These are phyloP conservation scores for Aspergillus jensenii DNA, from an alignment of 2,329 filamentous ascomycete genomes.

Conservation along the genomic window DNA sequence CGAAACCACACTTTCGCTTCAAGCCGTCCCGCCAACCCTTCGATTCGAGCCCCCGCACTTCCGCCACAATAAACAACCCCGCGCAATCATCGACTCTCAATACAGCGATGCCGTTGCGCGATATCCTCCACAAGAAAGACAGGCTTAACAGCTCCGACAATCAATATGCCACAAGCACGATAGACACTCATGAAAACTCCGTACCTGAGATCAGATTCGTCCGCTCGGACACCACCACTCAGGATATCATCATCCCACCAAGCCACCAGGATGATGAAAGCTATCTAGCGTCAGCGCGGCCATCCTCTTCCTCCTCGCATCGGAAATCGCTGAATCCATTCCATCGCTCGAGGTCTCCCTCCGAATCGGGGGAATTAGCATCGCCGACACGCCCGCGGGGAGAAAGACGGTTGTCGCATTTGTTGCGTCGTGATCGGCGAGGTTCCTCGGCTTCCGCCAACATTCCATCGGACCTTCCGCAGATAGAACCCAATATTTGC, in stretches of 20 bases:
- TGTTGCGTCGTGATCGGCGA: slow-evolving; percentile 37
- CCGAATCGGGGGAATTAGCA: slow-evolving; percentile 22
- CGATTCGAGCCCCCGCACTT: slow-evolving; percentile 4
- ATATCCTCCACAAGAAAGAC: slow-evolving; percentile 64
- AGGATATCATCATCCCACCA: slow-evolving; percentile 76
- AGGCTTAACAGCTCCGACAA: slow-evolving; percentile 41
- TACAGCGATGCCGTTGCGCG: slow-evolving; percentile 56
- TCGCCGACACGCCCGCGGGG: slow-evolving; percentile 27
- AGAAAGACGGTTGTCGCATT: slow-evolving; percentile 34
- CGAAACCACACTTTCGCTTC: not conserved
- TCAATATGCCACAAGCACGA: slow-evolving; percentile 49
- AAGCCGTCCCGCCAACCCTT: not conserved
- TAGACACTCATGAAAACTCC: slow-evolving; percentile 27
- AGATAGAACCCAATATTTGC: slow-evolving; percentile 57
- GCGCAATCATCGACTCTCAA: not conserved
- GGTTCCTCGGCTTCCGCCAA: slow-evolving; percentile 55
- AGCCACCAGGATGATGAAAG: slow-evolving; percentile 47
- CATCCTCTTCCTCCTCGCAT: slow-evolving; percentile 33
- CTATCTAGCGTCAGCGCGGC: slow-evolving; percentile 18
- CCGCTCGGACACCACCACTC: slow-evolving; percentile 75
- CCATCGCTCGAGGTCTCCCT: slow-evolving; percentile 28
- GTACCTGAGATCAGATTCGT: slow-evolving; percentile 76
- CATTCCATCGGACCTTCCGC: slow-evolving; percentile 77
- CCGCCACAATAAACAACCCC: slow-evolving; percentile 11
- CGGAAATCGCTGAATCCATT: slow-evolving; percentile 35